Percentiles rank a stretch among this genome's conserved stretches.
phyloP scores from a whole-genome alignment of 2,329 filamentous ascomycete genomes.

The Colletotrichum sp. region DNA sequence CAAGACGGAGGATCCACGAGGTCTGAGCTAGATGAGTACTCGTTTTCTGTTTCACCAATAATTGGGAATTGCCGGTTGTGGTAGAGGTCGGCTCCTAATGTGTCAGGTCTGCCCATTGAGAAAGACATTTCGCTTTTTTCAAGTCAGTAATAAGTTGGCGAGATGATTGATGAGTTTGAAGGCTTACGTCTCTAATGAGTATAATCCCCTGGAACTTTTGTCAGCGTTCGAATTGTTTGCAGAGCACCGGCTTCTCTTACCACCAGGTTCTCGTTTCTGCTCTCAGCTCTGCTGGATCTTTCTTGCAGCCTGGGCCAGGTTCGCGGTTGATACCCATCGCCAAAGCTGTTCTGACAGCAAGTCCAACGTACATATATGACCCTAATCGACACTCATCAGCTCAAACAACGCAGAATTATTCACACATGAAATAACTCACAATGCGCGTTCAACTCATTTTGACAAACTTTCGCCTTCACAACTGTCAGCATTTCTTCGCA shows the following conservation, averaged over 20 bases:
- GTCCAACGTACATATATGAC: conserved; percentile 53
- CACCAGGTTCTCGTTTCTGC: conserved; percentile 52
- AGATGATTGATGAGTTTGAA: neutral
- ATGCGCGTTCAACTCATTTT: conserved; percentile 54
- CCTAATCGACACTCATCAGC: conserved; percentile 20
- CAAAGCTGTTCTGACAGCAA: conserved; percentile 50
- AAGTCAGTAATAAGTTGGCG: neutral
- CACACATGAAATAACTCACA: conserved; percentile 29
- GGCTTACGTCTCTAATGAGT: conserved; percentile 47
- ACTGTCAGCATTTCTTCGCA: neutral
- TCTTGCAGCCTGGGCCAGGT: conserved; percentile 32
- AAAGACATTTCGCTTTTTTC: conserved; percentile 48
- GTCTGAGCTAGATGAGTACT: neutral
- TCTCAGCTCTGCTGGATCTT: conserved; percentile 33
- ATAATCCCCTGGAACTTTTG: conserved; percentile 39
- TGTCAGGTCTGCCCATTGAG: conserved; percentile 52
- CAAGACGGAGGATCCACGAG: conserved; percentile 29
- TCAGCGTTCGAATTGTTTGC: neutral
- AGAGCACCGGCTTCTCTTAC: conserved; percentile 29
- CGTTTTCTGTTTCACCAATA: conserved; percentile 20
- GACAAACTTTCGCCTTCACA: conserved; percentile 46
- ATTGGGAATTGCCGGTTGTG: conserved; percentile 45
- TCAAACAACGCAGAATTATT: neutral
- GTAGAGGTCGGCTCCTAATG: conserved; percentile 51
- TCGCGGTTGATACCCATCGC: conserved; percentile 53